phyloP scores from a whole-genome alignment of 106 monocot species.

The Triglochin maritima region DNA sequence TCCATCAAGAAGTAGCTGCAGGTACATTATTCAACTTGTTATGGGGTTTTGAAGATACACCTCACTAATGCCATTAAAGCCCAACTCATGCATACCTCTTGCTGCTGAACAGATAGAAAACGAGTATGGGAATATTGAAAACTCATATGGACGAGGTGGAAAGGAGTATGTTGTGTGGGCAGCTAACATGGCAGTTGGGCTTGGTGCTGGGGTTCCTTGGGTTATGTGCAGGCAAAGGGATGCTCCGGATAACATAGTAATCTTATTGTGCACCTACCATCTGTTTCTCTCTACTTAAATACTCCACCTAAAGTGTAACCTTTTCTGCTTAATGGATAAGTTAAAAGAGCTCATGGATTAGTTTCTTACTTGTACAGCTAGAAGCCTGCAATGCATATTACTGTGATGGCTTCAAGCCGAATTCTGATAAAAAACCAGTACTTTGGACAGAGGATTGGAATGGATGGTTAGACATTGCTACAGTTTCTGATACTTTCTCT shows the following conservation, averaged over 20 bases:
- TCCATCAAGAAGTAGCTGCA: no score
- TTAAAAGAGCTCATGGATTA: neutral
- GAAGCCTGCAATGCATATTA: slow-evolving; percentile 94
- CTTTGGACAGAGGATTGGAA: slow-evolving; percentile 99
- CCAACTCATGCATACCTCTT: no score
- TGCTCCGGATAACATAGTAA: slow-evolving; percentile 88
- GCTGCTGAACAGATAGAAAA: slow-evolving; percentile 72
- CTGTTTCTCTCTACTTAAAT: neutral
- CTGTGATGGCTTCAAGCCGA: slow-evolving; percentile 88
- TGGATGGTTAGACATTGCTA: slow-evolving; percentile 58
- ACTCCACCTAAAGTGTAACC: no score
- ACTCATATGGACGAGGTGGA: slow-evolving; percentile 61
- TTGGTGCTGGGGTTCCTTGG: slow-evolving; percentile 81
- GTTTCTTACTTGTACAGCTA: slow-evolving; percentile 32
- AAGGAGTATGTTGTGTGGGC: slow-evolving; percentile 89
- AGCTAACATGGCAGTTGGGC: slow-evolving; percentile 67
- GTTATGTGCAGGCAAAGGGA: slow-evolving; percentile 94
- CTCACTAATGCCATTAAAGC: no score
- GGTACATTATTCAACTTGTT: neutral
- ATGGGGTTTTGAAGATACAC: no score
- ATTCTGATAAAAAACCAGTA: slow-evolving; percentile 67
- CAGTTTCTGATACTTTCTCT: neutral
- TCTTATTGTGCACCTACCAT: slow-evolving; percentile 1
- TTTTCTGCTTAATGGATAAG: no score
- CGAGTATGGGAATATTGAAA: slow-evolving; percentile 95